Base-by-base conservation (phyloP, 345 rosid genomes). In the Physaria fendleri region DNA sequence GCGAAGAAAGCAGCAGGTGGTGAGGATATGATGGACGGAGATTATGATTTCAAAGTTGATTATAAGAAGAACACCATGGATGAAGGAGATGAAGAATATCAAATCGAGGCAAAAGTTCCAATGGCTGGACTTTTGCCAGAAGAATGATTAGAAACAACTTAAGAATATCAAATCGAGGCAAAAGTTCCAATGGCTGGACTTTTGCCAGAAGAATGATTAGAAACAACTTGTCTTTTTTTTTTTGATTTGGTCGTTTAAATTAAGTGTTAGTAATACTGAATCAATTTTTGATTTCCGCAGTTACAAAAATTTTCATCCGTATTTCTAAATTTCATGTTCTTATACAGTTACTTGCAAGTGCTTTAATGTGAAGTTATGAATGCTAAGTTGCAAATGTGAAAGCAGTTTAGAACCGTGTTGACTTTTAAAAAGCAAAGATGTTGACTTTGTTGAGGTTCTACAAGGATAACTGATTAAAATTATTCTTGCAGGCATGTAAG, bases 41-140 rank as follows among this genome's bases (percentile, higher is more conserved):
- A 88, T 65, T 83, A 81, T 54, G 85, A 92, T 79, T 88, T 92
- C 71, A 85, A 83, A 70, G 82, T 79, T 20, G 96, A 92, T 76
- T 84, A 78, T n/a, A 52, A 54, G 5, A 81, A 81, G 80, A 76
- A 63, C 21, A 64, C 72, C 58, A 77, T 78, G 82, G 85, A 78
- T n/a, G 79, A 12, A 17, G 81, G 70, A 61, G 81, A 71, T 14
- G 78, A 62, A 8, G 79, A 60, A 8, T 29, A 41, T 28, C 71
- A 60, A 55, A 72, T 66, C 4, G 48, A 55, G 1, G 78, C 62
- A 2, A 55, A 67, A 66, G 76, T 77, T 53, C 91, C 87, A 0
- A 73, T 80, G 89, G 71, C 81, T 8, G 81, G 74, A 25, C 42
- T 78, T 51, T 52, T 54, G 49, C 73, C 73, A 76, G 62, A 59